phyloP scores from a whole-genome alignment of 1,139 yeast genomes.

The Yamadazyma sp. region DNA sequence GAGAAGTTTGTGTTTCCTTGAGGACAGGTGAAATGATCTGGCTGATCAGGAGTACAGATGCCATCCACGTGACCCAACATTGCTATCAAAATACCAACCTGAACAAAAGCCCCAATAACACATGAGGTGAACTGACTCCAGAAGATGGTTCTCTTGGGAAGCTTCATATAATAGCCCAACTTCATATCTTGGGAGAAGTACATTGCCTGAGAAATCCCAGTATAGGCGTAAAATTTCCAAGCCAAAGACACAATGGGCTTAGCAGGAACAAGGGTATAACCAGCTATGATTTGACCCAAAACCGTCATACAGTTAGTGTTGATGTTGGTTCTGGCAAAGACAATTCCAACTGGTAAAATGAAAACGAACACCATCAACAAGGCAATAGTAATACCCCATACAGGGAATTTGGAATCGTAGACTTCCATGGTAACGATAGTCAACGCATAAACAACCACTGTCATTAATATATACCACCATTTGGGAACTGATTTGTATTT shows the following conservation, averaged over 20 bases:
- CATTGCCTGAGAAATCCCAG: constrained; percentile 51
- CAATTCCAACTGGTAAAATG: constrained; percentile 40
- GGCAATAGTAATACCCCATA: constrained; percentile 36
- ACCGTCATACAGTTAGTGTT: constrained; percentile 39
- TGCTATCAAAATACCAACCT: constrained; percentile 46
- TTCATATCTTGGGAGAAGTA: constrained; percentile 51
- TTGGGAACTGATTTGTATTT: constrained; percentile 58
- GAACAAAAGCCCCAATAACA: constrained; percentile 39
- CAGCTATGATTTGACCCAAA: constrained; percentile 40
- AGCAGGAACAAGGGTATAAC: constrained; percentile 41
- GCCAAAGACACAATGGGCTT: constrained; percentile 44
- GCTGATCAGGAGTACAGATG: constrained; percentile 42
- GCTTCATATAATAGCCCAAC: constrained; percentile 52
- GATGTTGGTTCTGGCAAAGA: constrained; percentile 39
- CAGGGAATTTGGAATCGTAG: constrained; percentile 41
- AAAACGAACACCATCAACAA: constrained; percentile 36
- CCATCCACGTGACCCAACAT: constrained; percentile 29
- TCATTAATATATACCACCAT: constrained; percentile 58
- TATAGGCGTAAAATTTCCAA: constrained; percentile 44
- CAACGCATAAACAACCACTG: constrained; percentile 36
- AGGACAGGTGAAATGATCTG: constrained; percentile 49
- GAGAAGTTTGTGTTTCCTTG: constrained; percentile 46
- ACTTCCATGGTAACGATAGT: constrained; percentile 34
- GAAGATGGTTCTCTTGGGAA: constrained; percentile 34
- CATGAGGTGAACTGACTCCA: constrained; percentile 15